phyloP scores from a whole-genome alignment of 768 basidiomycete genomes.

The Tubosaeta sp. region DNA sequence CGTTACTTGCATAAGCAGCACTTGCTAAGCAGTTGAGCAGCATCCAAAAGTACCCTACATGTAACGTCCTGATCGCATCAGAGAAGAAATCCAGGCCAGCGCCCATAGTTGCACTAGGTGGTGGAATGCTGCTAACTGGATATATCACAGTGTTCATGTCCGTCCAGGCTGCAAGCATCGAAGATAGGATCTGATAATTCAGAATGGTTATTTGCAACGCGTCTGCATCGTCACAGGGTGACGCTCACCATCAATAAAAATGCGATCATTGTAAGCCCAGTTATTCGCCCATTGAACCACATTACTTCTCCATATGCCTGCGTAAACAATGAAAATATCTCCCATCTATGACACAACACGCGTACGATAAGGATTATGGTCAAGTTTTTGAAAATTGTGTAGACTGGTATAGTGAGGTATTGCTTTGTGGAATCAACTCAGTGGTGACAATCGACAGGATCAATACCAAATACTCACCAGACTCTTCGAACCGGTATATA shows the following conservation, averaged over 20 bases:
- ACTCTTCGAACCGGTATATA: constrained; percentile 97
- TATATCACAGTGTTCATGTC: constrained; percentile 53
- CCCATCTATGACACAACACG: constrained; percentile 24
- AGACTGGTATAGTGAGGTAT: constrained; percentile 94
- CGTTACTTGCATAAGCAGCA: constrained; percentile 75
- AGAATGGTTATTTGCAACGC: neutral
- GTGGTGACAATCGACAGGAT: neutral
- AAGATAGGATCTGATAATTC: constrained; percentile 72
- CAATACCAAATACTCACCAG: constrained; percentile 56
- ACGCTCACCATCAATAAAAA: constrained; percentile 84
- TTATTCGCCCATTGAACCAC: constrained; percentile 92
- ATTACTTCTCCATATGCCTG: constrained; percentile 97
- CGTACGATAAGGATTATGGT: constrained; percentile 96
- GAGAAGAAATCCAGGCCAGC: constrained; percentile 36
- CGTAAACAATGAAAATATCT: constrained; percentile 1
- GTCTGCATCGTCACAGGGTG: neutral
- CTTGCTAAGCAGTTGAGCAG: constrained; percentile 84
- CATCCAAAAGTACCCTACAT: constrained; percentile 97
- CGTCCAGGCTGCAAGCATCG: constrained; percentile 94
- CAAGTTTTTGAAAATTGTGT: constrained; percentile 99
- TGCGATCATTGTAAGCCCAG: constrained; percentile 80
- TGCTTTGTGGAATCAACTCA: constrained; percentile 50
- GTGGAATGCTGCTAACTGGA: constrained; percentile 23
- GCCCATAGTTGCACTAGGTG: constrained; percentile 25
- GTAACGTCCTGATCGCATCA: constrained; percentile 47